Percentiles rank a stretch among this genome's conserved stretches.
Evolutionary conservation across 2,329 filamentous ascomycete species (phyloP).

Genomic region (Colletotrichum musae): DNA sequence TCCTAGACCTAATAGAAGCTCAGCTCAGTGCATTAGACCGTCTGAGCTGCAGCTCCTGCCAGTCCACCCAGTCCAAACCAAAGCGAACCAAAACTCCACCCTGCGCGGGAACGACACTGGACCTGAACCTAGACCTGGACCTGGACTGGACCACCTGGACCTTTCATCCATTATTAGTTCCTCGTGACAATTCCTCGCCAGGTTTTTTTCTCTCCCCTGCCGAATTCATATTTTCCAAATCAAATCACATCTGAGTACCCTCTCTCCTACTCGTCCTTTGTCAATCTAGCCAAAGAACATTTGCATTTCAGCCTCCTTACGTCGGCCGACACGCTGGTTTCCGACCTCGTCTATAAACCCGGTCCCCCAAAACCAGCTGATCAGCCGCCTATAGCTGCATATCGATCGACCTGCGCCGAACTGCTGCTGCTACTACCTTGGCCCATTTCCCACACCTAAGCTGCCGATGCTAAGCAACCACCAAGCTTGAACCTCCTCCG

Average conservation of each 20-base stretch:
- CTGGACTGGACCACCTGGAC: neutral
- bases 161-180: slow-evolving; percentile 38
- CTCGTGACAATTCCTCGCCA: slow-evolving; percentile 36
- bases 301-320: neutral
- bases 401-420: neutral
- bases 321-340: neutral
- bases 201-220: slow-evolving; percentile 2
- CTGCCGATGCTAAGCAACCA: slow-evolving; percentile 30
- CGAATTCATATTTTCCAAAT: neutral
- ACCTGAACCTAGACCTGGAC: too few species aligned
- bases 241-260: neutral
- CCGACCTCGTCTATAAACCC: slow-evolving; percentile 9
- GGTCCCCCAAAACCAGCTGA: slow-evolving; percentile 7
- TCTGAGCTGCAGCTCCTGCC: slow-evolving; percentile 26
- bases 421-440: neutral
- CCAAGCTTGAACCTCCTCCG: slow-evolving; percentile 30
- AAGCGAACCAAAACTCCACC: slow-evolving; percentile 32
- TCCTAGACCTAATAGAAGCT: neutral
- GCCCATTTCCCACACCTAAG: slow-evolving; percentile 8
- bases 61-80: slow-evolving; percentile 16
- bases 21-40: slow-evolving; percentile 13
- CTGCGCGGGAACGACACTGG: slow-evolving; percentile 20
- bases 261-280: slow-evolving; percentile 19
- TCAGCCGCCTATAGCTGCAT: neutral
- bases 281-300: neutral